Conservation (phyloP, 2,329 filamentous ascomycete species). For the Diplodia sapinea region DNA sequence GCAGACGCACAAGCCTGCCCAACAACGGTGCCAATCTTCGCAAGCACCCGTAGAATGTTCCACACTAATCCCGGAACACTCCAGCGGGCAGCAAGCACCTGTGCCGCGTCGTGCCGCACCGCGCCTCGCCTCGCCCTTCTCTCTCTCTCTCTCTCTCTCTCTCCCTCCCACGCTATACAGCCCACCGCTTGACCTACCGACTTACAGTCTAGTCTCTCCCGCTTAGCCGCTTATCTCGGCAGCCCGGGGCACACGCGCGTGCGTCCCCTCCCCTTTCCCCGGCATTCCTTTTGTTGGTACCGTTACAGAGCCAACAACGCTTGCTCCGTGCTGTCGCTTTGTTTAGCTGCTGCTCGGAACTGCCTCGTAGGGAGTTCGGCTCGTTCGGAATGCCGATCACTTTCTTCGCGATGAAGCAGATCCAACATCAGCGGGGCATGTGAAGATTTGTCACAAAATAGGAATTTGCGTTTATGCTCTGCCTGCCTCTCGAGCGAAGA, state of each 20-base stretch:
- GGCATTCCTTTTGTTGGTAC: background rate
- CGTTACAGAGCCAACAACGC: background rate
- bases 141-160: no score
- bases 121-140: no score
- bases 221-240: background rate
- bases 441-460: background rate
- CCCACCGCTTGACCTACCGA: no score
- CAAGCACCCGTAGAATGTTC: background rate
- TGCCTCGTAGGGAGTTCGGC: constrained; percentile 1
- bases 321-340: background rate
- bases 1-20: constrained; percentile 4
- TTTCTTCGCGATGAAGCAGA: background rate
- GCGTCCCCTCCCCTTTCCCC: background rate
- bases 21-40: background rate
- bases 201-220: no score
- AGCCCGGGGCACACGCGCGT: background rate
- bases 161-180: background rate
- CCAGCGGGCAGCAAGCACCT: background rate
- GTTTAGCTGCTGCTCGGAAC: background rate
- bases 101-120: no score
- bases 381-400: background rate
- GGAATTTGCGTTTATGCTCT: background rate
- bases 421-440: background rate
- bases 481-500: background rate
- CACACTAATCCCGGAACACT: background rate